phyloP scores from a whole-genome alignment of 2,329 filamentous ascomycete species.

The Calcarisporium arbuscula region DNA sequence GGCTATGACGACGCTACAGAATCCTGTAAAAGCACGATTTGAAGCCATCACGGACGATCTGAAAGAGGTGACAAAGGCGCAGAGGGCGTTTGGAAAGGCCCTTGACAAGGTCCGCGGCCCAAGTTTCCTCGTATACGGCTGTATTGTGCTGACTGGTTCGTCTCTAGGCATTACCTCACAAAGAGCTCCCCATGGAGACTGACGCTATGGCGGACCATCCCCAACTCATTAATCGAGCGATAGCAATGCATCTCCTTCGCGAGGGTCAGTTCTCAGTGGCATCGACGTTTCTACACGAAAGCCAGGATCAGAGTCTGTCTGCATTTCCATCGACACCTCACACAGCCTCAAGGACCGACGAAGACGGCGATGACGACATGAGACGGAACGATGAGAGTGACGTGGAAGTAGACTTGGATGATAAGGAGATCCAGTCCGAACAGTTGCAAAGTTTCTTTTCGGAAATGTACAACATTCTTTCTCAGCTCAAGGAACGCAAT shows the following conservation, averaged over 20 bases:
- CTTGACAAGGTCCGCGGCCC: constrained; percentile 62
- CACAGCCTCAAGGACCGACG: constrained; percentile 15
- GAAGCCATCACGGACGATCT: constrained; percentile 75
- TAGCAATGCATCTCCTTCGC: constrained; percentile 91
- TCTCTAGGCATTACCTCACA: constrained; percentile 34
- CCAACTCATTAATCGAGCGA: constrained; percentile 80
- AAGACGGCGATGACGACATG: constrained; percentile 27
- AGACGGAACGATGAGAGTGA: constrained; percentile 18
- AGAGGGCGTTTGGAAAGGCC: constrained; percentile 78
- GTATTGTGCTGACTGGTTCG: constrained; percentile 1
- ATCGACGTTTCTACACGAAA: constrained; percentile 75
- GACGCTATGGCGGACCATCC: constrained; percentile 73
- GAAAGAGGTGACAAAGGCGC: constrained; percentile 74
- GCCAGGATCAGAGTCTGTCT: constrained; percentile 28
- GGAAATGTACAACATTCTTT: constrained; percentile 85
- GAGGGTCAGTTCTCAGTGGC: constrained; percentile 92
- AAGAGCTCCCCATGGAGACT: constrained; percentile 68
- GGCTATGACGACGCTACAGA: constrained; percentile 77
- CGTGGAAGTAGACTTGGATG: constrained; percentile 16
- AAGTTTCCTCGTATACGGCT: neutral
- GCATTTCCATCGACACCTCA: constrained; percentile 11
- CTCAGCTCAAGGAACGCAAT: constrained; percentile 67
- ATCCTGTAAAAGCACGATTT: constrained; percentile 73
- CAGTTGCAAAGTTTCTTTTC: constrained; percentile 75
- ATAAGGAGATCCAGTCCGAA: constrained; percentile 21